Percentiles rank a stretch among this genome's conserved stretches.
phyloP scores from a whole-genome alignment of 2,329 filamentous ascomycete species.

The Diaporthe sp. region DNA sequence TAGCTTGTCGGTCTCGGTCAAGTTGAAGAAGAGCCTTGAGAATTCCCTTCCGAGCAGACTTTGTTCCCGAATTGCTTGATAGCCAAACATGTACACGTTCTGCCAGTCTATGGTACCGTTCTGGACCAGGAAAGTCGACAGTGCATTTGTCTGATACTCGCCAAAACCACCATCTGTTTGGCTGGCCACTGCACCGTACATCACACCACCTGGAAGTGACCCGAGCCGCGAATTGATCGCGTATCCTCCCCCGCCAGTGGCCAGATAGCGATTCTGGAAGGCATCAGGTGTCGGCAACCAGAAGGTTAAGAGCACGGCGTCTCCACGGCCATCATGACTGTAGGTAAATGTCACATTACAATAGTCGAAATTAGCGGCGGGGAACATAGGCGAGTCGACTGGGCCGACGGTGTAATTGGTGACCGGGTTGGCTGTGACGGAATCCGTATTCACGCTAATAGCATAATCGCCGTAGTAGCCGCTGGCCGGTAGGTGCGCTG shows the following conservation, averaged over 20 bases:
- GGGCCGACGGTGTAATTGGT: slow-evolving; percentile 48
- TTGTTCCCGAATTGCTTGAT: slow-evolving; percentile 65
- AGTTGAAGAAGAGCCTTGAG: slow-evolving; percentile 54
- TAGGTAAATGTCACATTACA: slow-evolving; percentile 53
- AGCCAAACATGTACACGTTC: slow-evolving; percentile 62
- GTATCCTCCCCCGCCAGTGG: slow-evolving; percentile 60
- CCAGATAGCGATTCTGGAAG: slow-evolving; percentile 61
- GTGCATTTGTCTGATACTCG: slow-evolving; percentile 52
- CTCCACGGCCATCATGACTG: slow-evolving; percentile 48
- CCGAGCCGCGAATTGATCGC: slow-evolving; percentile 54
- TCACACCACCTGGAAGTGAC: slow-evolving; percentile 54
- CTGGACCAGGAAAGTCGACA: slow-evolving; percentile 54
- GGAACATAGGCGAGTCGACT: slow-evolving; percentile 41
- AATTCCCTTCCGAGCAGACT: slow-evolving; percentile 60
- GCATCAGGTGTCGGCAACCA: slow-evolving; percentile 55
- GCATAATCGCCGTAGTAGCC: slow-evolving; percentile 29
- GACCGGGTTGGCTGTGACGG: slow-evolving; percentile 51
- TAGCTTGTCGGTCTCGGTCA: slow-evolving; percentile 46
- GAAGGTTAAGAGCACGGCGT: slow-evolving; percentile 49
- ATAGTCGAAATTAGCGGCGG: slow-evolving; percentile 49
- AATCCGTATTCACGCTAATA: slow-evolving; percentile 45
- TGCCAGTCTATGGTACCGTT: slow-evolving; percentile 67
- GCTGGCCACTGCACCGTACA: slow-evolving; percentile 61
- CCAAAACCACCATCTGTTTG: slow-evolving; percentile 65
- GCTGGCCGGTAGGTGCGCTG: slow-evolving; percentile 52